Conservation (phyloP, 257 asterid genomes). For the Nicotiana attenuata region DNA sequence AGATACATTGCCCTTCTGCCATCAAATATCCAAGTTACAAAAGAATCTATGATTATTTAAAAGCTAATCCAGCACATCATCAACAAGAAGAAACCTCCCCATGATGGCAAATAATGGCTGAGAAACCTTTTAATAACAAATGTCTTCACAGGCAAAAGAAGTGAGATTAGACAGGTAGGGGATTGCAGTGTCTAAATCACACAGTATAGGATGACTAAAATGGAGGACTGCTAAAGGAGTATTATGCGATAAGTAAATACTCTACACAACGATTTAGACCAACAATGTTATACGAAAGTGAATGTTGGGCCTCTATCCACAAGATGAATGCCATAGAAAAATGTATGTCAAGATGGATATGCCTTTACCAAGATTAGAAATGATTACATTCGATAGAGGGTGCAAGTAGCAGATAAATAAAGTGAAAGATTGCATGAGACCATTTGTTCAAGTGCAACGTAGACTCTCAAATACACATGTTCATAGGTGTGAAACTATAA, state of each 20-base stretch:
- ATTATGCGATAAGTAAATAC: neutral
- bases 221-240: neutral
- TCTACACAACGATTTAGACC: neutral
- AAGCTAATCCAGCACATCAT: neutral
- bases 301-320: neutral
- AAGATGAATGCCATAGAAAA: neutral
- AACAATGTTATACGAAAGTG: neutral
- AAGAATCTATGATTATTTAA: neutral
- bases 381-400: too few relatives aligned
- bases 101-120: neutral
- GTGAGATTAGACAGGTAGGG: neutral
- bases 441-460: too few relatives aligned
- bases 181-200: neutral
- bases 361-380: too few relatives aligned
- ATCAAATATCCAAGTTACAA: constrained; percentile 2
- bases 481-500: too few relatives aligned
- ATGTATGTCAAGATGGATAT: neutral
- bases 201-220: neutral
- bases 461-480: too few relatives aligned
- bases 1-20: constrained; percentile 42
- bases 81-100: neutral
- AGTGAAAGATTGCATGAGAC: too few relatives aligned
- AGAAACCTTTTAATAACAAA: neutral
- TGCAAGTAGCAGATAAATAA: too few relatives aligned
- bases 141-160: neutral